phyloP scores from a whole-genome alignment of 148 eudicot genomes.

The Rhododendron mucronatum region DNA sequence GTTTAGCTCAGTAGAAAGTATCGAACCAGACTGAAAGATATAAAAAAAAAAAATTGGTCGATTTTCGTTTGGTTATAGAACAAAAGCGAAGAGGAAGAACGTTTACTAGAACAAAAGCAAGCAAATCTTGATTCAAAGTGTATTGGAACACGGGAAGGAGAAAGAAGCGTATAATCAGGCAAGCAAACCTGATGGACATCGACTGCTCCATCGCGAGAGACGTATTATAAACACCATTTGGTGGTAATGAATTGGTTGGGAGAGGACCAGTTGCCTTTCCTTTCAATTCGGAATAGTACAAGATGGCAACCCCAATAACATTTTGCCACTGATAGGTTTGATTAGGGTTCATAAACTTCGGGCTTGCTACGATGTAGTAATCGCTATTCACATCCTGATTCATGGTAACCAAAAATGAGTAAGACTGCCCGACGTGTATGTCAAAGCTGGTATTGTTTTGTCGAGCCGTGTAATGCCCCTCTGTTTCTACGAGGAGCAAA shows the following conservation, averaged over 20 bases:
- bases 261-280: constrained; percentile 87
- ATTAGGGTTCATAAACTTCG: constrained; percentile 57
- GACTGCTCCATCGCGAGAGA: constrained; percentile 92
- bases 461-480: constrained; percentile 93
- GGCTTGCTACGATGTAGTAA: constrained; percentile 88
- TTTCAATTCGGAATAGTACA: constrained; percentile 77
- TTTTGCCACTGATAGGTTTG: constrained; percentile 51
- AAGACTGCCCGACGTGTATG: constrained; percentile 89
- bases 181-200: constrained; percentile 78
- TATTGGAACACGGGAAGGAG: too few relatives aligned
- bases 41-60: too few relatives aligned
- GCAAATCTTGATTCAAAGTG: too few relatives aligned
- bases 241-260: constrained; percentile 47
- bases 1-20: too few relatives aligned
- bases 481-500: constrained; percentile 76
- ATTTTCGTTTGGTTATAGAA: too few relatives aligned
- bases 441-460: constrained; percentile 82
- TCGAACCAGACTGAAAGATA: not conserved
- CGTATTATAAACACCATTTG: constrained; percentile 73
- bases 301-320: constrained; percentile 86
- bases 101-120: too few relatives aligned
- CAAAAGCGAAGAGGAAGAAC: too few relatives aligned
- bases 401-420: constrained; percentile 77
- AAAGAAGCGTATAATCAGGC: not conserved
- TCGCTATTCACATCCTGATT: constrained; percentile 87